A percentile compares a stretch with the other conserved stretches of the same genome.
These are phyloP conservation scores for Fusarium chlamydosporum DNA, from an alignment of 2,329 filamentous ascomycete species.

Conservation along the genomic window DNA sequence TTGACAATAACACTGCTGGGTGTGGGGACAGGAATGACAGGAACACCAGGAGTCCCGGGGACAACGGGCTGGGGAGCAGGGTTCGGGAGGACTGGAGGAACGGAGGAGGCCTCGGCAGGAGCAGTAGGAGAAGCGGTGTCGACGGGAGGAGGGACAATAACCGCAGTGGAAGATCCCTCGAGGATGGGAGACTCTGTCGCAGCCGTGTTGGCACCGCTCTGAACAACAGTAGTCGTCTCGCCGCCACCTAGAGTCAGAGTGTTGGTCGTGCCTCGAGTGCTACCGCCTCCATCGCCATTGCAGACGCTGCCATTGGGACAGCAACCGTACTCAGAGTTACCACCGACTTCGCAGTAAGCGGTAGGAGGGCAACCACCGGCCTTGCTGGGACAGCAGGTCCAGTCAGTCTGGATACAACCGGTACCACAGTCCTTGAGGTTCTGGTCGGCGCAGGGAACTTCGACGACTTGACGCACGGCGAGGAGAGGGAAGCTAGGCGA, in stretches of 20 bases:
- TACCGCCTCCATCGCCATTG: conserved; percentile 48
- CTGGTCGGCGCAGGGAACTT: conserved; percentile 45
- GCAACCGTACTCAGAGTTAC: conserved; percentile 51
- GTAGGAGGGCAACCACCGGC: conserved; percentile 49
- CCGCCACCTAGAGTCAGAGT: conserved; percentile 30
- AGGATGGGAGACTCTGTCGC: conserved; percentile 16
- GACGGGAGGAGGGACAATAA: conserved; percentile 17
- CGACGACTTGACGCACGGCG: conserved; percentile 41
- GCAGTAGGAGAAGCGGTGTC: neutral
- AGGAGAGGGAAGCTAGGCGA: conserved; percentile 36
- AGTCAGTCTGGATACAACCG: conserved; percentile 49
- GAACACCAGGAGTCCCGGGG: conserved; percentile 17
- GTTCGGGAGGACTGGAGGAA: conserved; percentile 1
- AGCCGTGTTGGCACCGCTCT: neutral
- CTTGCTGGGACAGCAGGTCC: conserved; percentile 52
- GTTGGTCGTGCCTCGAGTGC: conserved; percentile 27
- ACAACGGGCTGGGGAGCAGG: conserved; percentile 5
- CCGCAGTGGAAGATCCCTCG: conserved; percentile 27
- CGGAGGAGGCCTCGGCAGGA: neutral
- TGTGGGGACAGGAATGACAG: conserved; percentile 13
- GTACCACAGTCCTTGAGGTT: conserved; percentile 50
- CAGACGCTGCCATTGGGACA: conserved; percentile 51
- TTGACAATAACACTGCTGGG: conserved; percentile 34
- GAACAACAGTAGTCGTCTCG: conserved; percentile 27
- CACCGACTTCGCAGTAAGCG: conserved; percentile 46